A percentile compares a stretch with the other conserved stretches of the same genome.
phyloP scores from a whole-genome alignment of 345 rosid genomes.

The Camelina sativa region DNA sequence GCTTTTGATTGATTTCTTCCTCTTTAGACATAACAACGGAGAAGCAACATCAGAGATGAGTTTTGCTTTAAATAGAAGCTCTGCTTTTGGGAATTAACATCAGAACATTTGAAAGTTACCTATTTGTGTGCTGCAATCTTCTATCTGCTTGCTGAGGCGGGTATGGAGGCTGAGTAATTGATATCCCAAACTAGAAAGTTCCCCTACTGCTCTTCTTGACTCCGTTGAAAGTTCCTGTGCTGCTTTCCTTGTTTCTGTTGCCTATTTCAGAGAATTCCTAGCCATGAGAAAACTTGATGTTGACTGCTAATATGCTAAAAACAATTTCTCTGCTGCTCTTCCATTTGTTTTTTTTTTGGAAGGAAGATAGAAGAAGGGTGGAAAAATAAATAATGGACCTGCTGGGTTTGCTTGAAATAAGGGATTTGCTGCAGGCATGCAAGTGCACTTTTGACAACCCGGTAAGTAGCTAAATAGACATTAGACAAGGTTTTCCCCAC shows the following conservation, averaged over 20 bases:
- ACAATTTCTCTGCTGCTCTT: not conserved
- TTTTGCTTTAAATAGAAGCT: not conserved
- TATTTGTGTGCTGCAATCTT: conserved; percentile 57
- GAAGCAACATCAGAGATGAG: conserved; percentile 1
- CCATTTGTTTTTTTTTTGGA: not conserved
- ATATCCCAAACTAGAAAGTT: conserved; percentile 61
- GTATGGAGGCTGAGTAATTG: conserved; percentile 52
- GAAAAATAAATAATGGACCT: conserved; percentile 56
- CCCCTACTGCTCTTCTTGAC: conserved; percentile 60
- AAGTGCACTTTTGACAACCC: conserved; percentile 64
- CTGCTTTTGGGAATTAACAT: conserved; percentile 7
- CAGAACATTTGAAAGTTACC: conserved; percentile 48
- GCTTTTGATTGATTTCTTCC: conserved; percentile 58
- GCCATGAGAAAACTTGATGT: conserved; percentile 35
- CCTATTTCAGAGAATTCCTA: conserved; percentile 46
- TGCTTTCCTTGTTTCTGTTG: conserved; percentile 25
- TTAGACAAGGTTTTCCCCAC: conserved; percentile 51
- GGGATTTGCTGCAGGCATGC: conserved; percentile 61
- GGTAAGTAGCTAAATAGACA: conserved; percentile 63
- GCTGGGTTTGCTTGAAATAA: conserved; percentile 53
- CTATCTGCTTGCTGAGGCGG: conserved; percentile 58
- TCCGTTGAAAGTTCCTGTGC: not conserved
- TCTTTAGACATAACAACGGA: conserved; percentile 47
- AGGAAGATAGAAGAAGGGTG: conserved; percentile 37
- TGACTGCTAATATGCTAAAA: conserved; percentile 24